Base-by-base conservation (phyloP, 108 stramenopile species). In the Nannochloropsis oceanica region DNA sequence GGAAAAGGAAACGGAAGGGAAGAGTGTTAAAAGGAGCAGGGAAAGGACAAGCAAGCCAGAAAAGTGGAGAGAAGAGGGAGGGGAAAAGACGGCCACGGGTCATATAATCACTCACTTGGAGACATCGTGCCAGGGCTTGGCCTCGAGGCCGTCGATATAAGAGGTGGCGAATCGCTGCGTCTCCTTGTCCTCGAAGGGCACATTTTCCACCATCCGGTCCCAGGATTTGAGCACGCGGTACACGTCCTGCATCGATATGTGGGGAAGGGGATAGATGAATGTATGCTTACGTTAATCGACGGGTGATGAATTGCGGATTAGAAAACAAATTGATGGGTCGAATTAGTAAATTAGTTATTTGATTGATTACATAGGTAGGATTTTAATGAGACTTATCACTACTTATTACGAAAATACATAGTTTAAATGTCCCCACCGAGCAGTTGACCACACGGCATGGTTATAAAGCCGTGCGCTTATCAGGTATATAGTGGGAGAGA, bases 111-210 rank as follows among this genome's bases (percentile, higher is more conserved):
- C 46, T 13, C 18, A 50, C 46, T 50, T 73, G 59, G 43, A 44
- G 18, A 81, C 85, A 44, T 82, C 80, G 85, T 86, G 81, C 85
- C 85, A 86, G n/a, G 85, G 85, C 81, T 86, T 44, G 34, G 85
- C 85, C 44, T 25, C 22, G 12, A 86, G 50, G 20, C 81, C 85
- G 27, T 86, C 81, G 25, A 86, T 79, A 34, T 50, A 86, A n/a
- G 84, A 85, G 80, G 84, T 80, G 26, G 84, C 84, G 25, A 85
- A 73, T 18, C 59, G 59, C 59, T 73, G 59, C 59, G 59, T n/a
- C 59, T 73, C 59, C 59, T 73, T 73, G 59, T 73, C 59, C 9
- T 73, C 59, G 0, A 73, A 73, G 22, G 59, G 59, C 8, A n/a
- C 0, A 10, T 73, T 73, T n/a, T 73, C 59, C 59, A 73, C 59